Conservation (phyloP, 176 grass and related monocot genomes). For the Eragrostis nindensis region DNA sequence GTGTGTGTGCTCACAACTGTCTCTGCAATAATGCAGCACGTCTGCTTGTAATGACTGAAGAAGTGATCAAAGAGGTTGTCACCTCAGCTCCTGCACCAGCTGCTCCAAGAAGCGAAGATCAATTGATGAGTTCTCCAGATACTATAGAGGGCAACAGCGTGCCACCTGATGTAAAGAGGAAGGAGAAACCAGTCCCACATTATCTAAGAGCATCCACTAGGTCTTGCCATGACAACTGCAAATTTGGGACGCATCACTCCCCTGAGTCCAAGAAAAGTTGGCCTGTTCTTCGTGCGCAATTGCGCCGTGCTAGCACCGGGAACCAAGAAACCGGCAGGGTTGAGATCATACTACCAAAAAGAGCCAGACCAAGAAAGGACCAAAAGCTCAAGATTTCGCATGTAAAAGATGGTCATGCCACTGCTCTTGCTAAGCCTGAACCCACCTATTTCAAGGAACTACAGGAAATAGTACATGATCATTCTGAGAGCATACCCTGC, state of each 20-base stretch:
- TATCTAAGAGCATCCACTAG: conserved; percentile 65
- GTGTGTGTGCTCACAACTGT: conserved; percentile 17
- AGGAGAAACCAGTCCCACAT: conserved; percentile 63
- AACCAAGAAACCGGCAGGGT: not conserved
- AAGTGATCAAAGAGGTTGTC: conserved; percentile 37
- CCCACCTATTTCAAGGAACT: conserved; percentile 6
- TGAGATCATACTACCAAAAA: conserved; percentile 5
- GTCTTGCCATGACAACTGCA: conserved; percentile 91
- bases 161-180: conserved; percentile 35
- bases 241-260: conserved; percentile 67
- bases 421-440: conserved; percentile 37
- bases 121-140: not conserved
- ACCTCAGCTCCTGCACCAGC: conserved; percentile 1
- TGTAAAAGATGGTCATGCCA: conserved; percentile 30
- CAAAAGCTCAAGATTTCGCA: conserved; percentile 19
- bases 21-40: conserved; percentile 29
- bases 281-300: conserved; percentile 35
- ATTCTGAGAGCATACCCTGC: conserved; percentile 26
- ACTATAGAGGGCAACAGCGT: not conserved
- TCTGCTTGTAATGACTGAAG: conserved; percentile 46
- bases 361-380: conserved; percentile 32
- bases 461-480: conserved; percentile 42
- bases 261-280: conserved; percentile 56
- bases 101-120: not conserved
- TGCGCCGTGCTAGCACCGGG: conserved; percentile 13